Evolutionary conservation across 2,329 filamentous ascomycete species (phyloP).

Genomic region (Colletotrichum costaricense): DNA sequence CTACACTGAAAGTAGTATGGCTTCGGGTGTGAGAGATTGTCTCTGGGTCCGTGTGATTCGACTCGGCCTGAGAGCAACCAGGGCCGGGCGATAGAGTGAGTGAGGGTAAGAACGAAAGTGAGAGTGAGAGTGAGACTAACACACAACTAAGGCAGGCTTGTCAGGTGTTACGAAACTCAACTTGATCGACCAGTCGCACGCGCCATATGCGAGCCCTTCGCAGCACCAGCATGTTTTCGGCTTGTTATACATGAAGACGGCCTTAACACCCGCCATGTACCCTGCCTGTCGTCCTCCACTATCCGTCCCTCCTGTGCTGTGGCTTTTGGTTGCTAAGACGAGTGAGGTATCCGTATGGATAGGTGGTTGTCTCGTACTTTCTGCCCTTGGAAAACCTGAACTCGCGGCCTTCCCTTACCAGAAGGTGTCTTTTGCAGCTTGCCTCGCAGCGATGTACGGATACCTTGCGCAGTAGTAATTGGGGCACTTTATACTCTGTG

Average conservation of each 20-base stretch:
- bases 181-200: background rate
- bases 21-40: conserved; percentile 5
- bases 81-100: background rate
- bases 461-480: background rate
- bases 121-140: conserved; percentile 11
- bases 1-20: conserved; percentile 10
- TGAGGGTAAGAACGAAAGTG: background rate
- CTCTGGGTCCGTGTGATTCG: background rate
- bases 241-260: conserved; percentile 10
- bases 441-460: background rate
- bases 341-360: background rate
- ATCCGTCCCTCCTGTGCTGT: background rate
- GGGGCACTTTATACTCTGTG: background rate
- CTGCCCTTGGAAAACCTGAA: background rate
- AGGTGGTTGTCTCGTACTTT: background rate
- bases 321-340: background rate
- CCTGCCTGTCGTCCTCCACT: background rate
- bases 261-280: conserved; percentile 7
- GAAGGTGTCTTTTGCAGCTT: background rate
- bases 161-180: conserved; percentile 22
- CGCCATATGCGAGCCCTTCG: background rate
- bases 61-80: background rate
- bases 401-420: conserved; percentile 1
- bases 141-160: conserved; percentile 19
- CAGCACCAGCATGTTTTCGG: conserved; percentile 25